These are phyloP conservation scores for Lagenaria siceraria DNA, from an alignment of 306 rosid genomes.

Conservation along the genomic window DNA sequence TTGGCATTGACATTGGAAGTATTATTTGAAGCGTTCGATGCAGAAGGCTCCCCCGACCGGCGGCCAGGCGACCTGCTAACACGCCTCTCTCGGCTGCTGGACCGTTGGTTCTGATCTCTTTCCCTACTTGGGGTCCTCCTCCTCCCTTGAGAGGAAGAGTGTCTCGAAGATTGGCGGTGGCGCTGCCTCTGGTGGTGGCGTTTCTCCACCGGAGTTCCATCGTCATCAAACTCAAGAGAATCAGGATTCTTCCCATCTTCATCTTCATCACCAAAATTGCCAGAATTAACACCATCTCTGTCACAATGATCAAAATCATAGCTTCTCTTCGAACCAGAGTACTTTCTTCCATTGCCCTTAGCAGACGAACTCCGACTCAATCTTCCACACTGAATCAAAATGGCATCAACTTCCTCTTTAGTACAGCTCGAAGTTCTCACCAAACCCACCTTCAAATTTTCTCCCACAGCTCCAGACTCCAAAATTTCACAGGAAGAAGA, in stretches of 20 bases:
- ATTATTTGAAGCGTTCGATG: background rate
- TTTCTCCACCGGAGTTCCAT: constrained; percentile 28
- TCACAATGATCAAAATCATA: constrained; percentile 54
- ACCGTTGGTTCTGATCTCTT: constrained; percentile 54
- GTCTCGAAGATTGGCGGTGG: constrained; percentile 37
- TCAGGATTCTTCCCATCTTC: constrained; percentile 12
- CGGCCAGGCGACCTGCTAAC: constrained; percentile 81
- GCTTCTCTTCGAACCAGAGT: constrained; percentile 81
- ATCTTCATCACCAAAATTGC: constrained; percentile 28
- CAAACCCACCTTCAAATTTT: constrained; percentile 27
- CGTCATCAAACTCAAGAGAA: constrained; percentile 22
- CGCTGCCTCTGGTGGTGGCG: constrained; percentile 36
- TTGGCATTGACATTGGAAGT: constrained; percentile 9
- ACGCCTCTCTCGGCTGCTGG: constrained; percentile 72
- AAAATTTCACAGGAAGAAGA: constrained; percentile 8
- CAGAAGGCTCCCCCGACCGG: constrained; percentile 32
- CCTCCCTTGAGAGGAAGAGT: constrained; percentile 48
- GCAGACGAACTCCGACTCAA: constrained; percentile 90
- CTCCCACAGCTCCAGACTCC: constrained; percentile 12
- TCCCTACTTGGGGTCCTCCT: constrained; percentile 94
- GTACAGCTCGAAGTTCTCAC: constrained; percentile 87
- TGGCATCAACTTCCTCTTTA: constrained; percentile 87
- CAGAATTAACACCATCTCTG: constrained; percentile 16
- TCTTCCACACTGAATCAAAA: constrained; percentile 84
- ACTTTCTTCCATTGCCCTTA: constrained; percentile 50